Evolutionary conservation across 352 stramenopile genomes (phyloP), one percentile per base, ranked within the genome.

Genomic region (Globisporangium paddicum): DNA sequence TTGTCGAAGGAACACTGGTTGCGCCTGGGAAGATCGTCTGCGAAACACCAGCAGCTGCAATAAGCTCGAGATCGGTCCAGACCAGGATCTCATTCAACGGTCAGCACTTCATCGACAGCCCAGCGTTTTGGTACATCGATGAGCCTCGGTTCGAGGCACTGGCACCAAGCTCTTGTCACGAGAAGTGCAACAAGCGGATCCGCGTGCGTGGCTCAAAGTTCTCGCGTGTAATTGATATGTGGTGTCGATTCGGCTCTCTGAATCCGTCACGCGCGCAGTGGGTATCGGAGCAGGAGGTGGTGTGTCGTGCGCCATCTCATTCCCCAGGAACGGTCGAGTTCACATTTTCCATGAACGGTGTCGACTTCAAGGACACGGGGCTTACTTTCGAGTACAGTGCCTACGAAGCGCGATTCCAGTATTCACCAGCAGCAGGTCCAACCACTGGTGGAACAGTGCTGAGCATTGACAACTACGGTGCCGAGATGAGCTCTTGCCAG

Each of bases 261-360:
- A 44, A 45, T 19, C 16, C 55, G 13, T 53, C 58, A 19, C 19
- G 44, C 0, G 72, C 72, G 2, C 38, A 67, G 28, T 79, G 67
- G 64, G 26, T 73, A 10, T 82, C 69, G 1, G 16, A 56, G 1
- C 50, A 35, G 10, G 44, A 68, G 13, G 55, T 77, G 2, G 53
- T 69, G 30, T 84, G 72, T 35, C 57, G 44, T 0, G 52, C 68
- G 4, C 73, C 77, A 41, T 8, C 42, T 14, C 69, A 77, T 58
- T 44, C 40, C 19, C 54, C 57, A 11, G 60, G 58, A 13, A 60
- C 16, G 41, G 58, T 77, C 37, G n/a, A 40, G 14, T 60, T 85
- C 32, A 48, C 57, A 0, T 74, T 91, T 53, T 84, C 82, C 4
- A 55, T 80, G 0, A 88, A 91, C 38, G 73, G 66, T n/a, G 49